Evolutionary conservation across 176 grass and related monocot genomes (phyloP).

Genomic region (Carex myosuroides): DNA sequence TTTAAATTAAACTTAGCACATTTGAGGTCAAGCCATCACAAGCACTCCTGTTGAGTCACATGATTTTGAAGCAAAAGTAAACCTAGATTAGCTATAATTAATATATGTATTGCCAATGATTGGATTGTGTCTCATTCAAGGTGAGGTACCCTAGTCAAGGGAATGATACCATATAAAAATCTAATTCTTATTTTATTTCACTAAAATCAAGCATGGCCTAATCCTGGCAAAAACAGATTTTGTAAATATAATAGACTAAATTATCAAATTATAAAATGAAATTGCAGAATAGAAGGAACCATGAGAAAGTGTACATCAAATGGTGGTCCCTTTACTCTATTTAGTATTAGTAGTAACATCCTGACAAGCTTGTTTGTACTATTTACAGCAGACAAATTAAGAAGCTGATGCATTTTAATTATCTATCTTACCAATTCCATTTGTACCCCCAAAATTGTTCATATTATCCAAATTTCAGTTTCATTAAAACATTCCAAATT

Average conservation of each 20-base stretch:
- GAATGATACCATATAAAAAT: not conserved
- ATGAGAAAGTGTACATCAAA: constrained; percentile 4
- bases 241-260: constrained; percentile 12
- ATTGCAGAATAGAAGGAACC: not conserved
- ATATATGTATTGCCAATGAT: not conserved
- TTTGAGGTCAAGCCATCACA: constrained; percentile 5
- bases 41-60: constrained; percentile 23
- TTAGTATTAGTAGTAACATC: constrained; percentile 5
- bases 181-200: not conserved
- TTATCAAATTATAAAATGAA: not conserved
- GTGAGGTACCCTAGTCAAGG: not conserved
- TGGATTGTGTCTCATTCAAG: not conserved
- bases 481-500: not conserved
- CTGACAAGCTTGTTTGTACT: not conserved
- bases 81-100: constrained; percentile 16
- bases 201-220: not conserved
- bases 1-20: not conserved
- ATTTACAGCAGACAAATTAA: not conserved
- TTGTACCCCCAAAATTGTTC: not conserved
- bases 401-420: not conserved
- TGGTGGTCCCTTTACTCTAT: constrained; percentile 9
- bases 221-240: not conserved
- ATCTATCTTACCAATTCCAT: not conserved
- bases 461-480: not conserved
- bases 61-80: constrained; percentile 15